Evolutionary conservation across 768 basidiomycete species (phyloP), one percentile per base, ranked within the genome.

Genomic region (Boletus subparvulus): DNA sequence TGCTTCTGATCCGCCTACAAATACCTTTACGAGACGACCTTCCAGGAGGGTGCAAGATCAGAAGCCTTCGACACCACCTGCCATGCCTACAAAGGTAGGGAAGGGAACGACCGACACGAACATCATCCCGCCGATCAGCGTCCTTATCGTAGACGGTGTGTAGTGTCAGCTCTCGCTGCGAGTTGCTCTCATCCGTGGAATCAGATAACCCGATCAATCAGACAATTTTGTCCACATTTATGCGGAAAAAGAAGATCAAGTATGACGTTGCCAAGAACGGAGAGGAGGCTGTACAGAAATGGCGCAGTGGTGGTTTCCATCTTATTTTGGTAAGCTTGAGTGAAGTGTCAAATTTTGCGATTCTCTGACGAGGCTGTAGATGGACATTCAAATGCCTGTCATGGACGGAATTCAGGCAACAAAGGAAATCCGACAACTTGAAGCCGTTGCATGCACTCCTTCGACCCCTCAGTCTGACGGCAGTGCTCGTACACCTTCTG

Each of bases 381-480:
- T 99, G 97, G 97, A 99, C 76, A 98, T 99, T 52, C 96, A 98
- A 74, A 94, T 99, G 84, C 97, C 97, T 10, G 87, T 98, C 63
- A 98, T 97, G 91, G 93, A 96, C 73, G 97, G 97, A 35, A 97
- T 98, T 47, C 85, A 92, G 69, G 97, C 97, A 8, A 99, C 97
- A 4, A 94, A 94, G 65, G 92, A 95, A 71, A 99, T 99, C 56
- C 82, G 97, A 50, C 83, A 86, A 52, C 73, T 95, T 42, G 96
- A 98, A 69, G 88, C 84, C 48, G 76, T 82, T 46, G 83, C 85
- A 44, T 88, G 82, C 64, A 86, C 83, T 42, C 86, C 88, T 11
- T 74, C 82, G 10, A 90, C 88, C 0, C 89, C 92, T 4, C 78
- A 81, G 17, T 77, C 77, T 12, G 87, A 92, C 17, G 35, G 64